Evolutionary conservation across 495 filamentous ascomycete genomes (phyloP), one percentile per base, ranked within the genome.

Genomic region (Sphaerosporella brunnea): DNA sequence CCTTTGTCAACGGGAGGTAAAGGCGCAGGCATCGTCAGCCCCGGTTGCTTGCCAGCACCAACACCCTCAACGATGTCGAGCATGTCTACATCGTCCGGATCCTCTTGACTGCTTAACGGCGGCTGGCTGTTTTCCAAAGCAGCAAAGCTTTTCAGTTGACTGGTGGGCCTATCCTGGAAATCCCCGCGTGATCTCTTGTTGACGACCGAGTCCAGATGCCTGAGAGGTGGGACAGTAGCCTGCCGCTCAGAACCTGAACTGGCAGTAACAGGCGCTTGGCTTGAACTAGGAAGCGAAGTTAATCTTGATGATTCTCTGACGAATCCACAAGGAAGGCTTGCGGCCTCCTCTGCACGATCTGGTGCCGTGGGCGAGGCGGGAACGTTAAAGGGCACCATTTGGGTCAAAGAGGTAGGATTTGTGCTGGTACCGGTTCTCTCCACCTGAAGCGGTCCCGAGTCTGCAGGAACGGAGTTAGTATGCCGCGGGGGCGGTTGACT

Each of bases 41-140:
- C 36, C 13, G 24, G 19, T n/a, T 13, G 19, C n/a, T 10, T 23
- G 16, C 30, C 53, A 11, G 26, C 39, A 2, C 54, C 54, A 7
- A 51, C 39, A 45, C 46, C 41, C 8, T 44, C 44, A 11, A 56
- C 38, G 34, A 57, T 46, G 19, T 34, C 54, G 2, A 43, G 32
- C 55, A 58, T 59, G 34, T 54, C 51, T 8, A 59, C 37, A 25
- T 59, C 56, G 38, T 59, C 55, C 15, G 36, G 51, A 23, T 58
- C 51, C 0, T 55, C 50, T 9, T 49, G 39, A 38, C 51, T 51
- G 19, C 54, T 58, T 21, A 58, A 36, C 11, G 47, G 43, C 10
- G 49, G 50, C 10, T 18, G 35, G 23, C 19, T 41, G 23, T 41
- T 41, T 21, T 56, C 38, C 21, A 56, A 38, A 13, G 26, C 20